A percentile compares a stretch with the other conserved stretches of the same genome.
Conservation (phyloP, 1,284 basidiomycete species). For the Cystobasidium sp. region DNA sequence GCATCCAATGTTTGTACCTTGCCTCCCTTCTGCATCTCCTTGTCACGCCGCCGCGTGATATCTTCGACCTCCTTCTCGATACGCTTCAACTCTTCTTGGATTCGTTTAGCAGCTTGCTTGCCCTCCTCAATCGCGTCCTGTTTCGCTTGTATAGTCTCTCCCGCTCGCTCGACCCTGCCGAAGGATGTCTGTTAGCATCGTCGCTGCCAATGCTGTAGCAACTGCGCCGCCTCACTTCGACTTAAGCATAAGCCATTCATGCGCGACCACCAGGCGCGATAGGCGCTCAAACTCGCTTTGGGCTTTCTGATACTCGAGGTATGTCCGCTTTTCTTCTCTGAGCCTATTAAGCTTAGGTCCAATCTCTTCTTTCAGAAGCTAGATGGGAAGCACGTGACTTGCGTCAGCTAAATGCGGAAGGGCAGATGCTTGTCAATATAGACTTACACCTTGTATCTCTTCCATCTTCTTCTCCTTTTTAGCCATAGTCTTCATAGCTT, state of each 20-base stretch:
- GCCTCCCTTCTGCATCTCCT: conserved; percentile 71
- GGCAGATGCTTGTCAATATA: not conserved
- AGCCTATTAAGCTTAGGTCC: conserved; percentile 92
- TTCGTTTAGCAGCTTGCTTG: conserved; percentile 57
- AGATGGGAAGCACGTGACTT: conserved; percentile 14
- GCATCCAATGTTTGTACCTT: conserved; percentile 79
- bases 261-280: conserved; percentile 79
- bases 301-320: conserved; percentile 88
- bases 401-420: not conserved
- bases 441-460: conserved; percentile 71
- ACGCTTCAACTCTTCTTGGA: conserved; percentile 60
- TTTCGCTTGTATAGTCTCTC: conserved; percentile 55
- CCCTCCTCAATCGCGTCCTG: conserved; percentile 54
- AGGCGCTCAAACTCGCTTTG: conserved; percentile 88
- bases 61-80: conserved; percentile 66
- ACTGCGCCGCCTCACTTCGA: conserved; percentile 64
- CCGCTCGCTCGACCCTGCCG: conserved; percentile 56
- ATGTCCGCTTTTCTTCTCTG: conserved; percentile 85
- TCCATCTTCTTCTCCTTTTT: conserved; percentile 98
- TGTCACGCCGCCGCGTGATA: conserved; percentile 67
- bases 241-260: conserved; percentile 77
- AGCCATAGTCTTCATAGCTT: conserved; percentile 92
- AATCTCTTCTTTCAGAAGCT: conserved; percentile 85
- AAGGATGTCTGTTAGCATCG: conserved; percentile 42
- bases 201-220: conserved; percentile 62